Conservation (phyloP, 2,329 filamentous ascomycete genomes). For the Aspergillus quadricinctus region DNA sequence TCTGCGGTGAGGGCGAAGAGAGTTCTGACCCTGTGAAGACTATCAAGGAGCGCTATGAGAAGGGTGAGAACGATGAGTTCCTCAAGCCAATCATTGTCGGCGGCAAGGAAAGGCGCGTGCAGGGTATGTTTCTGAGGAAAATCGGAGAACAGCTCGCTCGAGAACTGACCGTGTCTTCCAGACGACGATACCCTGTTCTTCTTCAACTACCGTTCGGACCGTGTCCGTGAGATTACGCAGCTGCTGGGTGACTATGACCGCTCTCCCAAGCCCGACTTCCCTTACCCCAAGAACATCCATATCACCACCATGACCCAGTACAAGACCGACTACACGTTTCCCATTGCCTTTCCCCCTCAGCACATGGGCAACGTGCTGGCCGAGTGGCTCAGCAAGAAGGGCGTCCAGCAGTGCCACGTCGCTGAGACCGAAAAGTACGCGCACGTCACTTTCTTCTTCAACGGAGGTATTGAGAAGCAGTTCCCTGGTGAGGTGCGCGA, state of each 20-base stretch:
- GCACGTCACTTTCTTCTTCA: conserved; percentile 99
- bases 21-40: conserved; percentile 79
- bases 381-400: conserved; percentile 89
- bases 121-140: conserved; percentile 53
- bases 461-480: conserved; percentile 94
- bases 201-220: conserved; percentile 99
- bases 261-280: conserved; percentile 83
- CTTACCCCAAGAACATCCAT: conserved; percentile 81
- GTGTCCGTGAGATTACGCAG: conserved; percentile 93
- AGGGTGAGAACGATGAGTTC: conserved; percentile 93
- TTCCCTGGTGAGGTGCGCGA: conserved; percentile 90
- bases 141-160: background rate
- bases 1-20: conserved; percentile 81
- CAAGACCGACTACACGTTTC: conserved; percentile 91
- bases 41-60: conserved; percentile 81
- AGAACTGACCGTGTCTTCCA: conserved; percentile 34
- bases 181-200: conserved; percentile 96
- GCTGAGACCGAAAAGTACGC: conserved; percentile 99
- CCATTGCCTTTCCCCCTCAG: conserved; percentile 88
- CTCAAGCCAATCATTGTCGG: conserved; percentile 94
- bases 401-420: conserved; percentile 87
- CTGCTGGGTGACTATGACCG: conserved; percentile 88
- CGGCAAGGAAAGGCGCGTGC: conserved; percentile 77
- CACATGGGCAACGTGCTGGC: conserved; percentile 97
- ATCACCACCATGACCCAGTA: conserved; percentile 98